Evolutionary conservation across 768 basidiomycete species (phyloP), one percentile per base, ranked within the genome.

Genomic region (Pulveroboletus sp.): DNA sequence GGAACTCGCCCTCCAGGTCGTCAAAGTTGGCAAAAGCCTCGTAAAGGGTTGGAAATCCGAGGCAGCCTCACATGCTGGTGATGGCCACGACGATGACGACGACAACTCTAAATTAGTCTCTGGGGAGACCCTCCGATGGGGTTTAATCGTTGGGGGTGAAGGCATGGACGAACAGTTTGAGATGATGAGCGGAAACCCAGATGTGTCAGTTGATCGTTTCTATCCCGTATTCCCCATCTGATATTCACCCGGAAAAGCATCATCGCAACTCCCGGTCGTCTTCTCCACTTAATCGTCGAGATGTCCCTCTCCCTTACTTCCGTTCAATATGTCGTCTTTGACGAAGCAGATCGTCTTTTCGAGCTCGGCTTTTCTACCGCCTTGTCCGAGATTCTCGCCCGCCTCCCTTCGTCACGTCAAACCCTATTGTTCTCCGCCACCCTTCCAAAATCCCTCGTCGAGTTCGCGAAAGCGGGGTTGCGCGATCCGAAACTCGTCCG

Each of bases 281-380:
- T 99, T 29, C 81, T 99, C n/a, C 96, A 99, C 71, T 78, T 99
- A 20, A 78, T 89, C 44, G 89, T 98, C 43, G 96, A 99, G 72
- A 98, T 98, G 95, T 89, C 88, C 54, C 73, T 96, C 42, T 92
- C 95, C 63, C 75, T 99, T 23, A 82, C 86, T 43, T 85, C 88
- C 0, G 76, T 94, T 6, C 84, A 94, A 69, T 92, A 89, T 51
- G 82, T 93, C 53, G 89, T 98, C 20, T 97, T 97, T 60, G 96
- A 99, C 63, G 96, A 99, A 70, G 96, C 96, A 1, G 96, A 99
- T 68, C 86, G 96, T 29, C 81, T 99, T 11, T 99, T 99, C 68
- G 96, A 99, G 65, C 90, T 98, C 84, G 96, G 96, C 24, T 99
- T 99, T 68, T 89, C 91, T 59, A 82, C 85, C 2, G 88, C 94